Conservation (phyloP, 306 rosid species). For the Mimosa pudica region DNA sequence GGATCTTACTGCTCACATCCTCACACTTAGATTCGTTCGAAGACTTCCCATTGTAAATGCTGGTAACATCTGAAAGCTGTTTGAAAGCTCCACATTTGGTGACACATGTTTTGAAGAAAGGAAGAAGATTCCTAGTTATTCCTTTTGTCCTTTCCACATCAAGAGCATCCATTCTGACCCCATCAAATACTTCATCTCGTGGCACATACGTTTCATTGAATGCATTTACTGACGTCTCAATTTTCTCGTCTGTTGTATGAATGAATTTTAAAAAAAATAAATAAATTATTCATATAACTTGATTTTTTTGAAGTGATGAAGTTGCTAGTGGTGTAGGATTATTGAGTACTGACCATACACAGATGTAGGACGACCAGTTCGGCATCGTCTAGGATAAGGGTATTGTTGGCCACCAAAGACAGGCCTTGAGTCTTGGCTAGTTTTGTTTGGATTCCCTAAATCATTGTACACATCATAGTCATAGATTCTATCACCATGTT, state of each 20-base stretch:
- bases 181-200: conserved; percentile 49
- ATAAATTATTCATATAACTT: too few relatives aligned
- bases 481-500: conserved; percentile 35
- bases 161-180: conserved; percentile 29
- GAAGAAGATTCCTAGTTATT: conserved; percentile 40
- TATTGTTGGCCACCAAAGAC: conserved; percentile 24
- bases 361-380: conserved; percentile 44
- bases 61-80: conserved; percentile 35
- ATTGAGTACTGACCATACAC: conserved; percentile 8
- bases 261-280: background rate
- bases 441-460: conserved; percentile 38
- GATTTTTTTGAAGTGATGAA: background rate
- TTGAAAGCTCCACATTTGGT: conserved; percentile 34
- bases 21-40: background rate
- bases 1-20: conserved; percentile 21
- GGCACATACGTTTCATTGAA: background rate
- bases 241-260: conserved; percentile 11
- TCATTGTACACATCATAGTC: conserved; percentile 50
- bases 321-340: background rate
- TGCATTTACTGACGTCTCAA: conserved; percentile 25
- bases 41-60: conserved; percentile 27
- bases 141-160: conserved; percentile 41
- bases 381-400: conserved; percentile 47
- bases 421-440: conserved; percentile 24
- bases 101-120: conserved; percentile 21